These are phyloP conservation scores for Withania somnifera DNA, from an alignment of 305 asterid genomes.

Conservation along the genomic window DNA sequence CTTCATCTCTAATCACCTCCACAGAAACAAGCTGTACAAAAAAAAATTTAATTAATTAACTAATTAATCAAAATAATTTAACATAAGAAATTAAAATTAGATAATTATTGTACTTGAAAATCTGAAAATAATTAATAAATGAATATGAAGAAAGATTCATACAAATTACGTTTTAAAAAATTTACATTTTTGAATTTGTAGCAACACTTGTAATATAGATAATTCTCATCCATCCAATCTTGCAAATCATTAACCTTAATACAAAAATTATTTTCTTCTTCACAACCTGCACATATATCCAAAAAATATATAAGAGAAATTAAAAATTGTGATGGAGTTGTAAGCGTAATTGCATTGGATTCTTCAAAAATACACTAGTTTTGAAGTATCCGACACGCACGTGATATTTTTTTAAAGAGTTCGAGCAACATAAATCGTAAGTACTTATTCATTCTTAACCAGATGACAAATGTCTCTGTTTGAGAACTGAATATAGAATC, in stretches of 20 bases:
- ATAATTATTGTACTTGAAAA: neutral
- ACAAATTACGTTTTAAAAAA: neutral
- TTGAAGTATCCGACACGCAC: no score
- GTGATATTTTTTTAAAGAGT: no score
- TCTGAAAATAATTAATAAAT: neutral
- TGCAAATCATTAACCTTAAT: slow-evolving; percentile 13
- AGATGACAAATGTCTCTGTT: no score
- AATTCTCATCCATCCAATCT: slow-evolving; percentile 45
- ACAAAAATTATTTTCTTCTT: neutral
- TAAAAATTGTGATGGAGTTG: neutral
- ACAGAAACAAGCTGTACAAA: slow-evolving; percentile 15
- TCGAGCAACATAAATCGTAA: no score
- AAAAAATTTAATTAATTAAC: neutral
- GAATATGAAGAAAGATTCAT: neutral
- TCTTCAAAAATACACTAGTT: no score
- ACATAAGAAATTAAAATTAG: neutral
- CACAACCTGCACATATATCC: slow-evolving; percentile 12
- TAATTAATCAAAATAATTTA: neutral
- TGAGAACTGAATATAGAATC: neutral
- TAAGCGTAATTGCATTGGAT: no score
- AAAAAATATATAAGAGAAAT: no score
- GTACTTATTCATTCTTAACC: no score
- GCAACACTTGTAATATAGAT: slow-evolving; percentile 33
- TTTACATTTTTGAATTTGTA: slow-evolving; percentile 10
- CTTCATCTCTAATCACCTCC: neutral